These are phyloP conservation scores for Boletus pseudo-olivaceus DNA, from an alignment of 768 basidiomycete genomes.

Conservation along the genomic window DNA sequence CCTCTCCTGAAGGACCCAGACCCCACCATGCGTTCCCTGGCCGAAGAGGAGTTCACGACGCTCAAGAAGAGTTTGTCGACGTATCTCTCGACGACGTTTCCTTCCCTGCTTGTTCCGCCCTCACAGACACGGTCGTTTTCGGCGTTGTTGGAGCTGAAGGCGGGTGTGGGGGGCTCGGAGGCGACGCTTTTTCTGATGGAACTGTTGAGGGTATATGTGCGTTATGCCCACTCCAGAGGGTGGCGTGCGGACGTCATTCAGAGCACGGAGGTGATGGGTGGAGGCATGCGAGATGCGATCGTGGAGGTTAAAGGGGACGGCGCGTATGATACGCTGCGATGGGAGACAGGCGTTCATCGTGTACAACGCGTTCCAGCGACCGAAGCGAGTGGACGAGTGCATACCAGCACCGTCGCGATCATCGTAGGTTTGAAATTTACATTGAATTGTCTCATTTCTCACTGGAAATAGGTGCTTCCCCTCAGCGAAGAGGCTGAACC, in stretches of 20 bases:
- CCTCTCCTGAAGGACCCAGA: constrained; percentile 65
- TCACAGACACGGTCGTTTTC: constrained; percentile 64
- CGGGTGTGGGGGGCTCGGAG: constrained; percentile 25
- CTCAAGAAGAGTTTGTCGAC: constrained; percentile 32
- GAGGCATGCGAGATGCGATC: constrained; percentile 76
- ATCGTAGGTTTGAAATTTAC: constrained; percentile 12
- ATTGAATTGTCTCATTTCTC: not conserved
- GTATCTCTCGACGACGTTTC: constrained; percentile 47
- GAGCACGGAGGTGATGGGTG: constrained; percentile 53
- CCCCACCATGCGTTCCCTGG: not conserved
- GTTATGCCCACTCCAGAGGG: constrained; percentile 48
- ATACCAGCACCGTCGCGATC: constrained; percentile 55
- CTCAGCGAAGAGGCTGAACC: constrained; percentile 63
- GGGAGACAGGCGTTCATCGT: constrained; percentile 95
- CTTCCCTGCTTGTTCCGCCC: constrained; percentile 58
- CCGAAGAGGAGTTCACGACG: constrained; percentile 43
- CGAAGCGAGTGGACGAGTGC: constrained; percentile 81
- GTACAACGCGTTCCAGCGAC: constrained; percentile 94
- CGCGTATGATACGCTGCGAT: constrained; percentile 74
- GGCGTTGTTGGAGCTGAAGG: constrained; percentile 86
- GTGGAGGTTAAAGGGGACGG: constrained; percentile 76
- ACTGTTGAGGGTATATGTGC: constrained; percentile 49
- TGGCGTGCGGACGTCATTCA: constrained; percentile 65
- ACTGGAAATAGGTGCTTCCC: constrained; percentile 66
- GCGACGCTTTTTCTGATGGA: constrained; percentile 58